Conservation (phyloP, 805 yeast genomes). For the Naumovozyma dairenensis region DNA sequence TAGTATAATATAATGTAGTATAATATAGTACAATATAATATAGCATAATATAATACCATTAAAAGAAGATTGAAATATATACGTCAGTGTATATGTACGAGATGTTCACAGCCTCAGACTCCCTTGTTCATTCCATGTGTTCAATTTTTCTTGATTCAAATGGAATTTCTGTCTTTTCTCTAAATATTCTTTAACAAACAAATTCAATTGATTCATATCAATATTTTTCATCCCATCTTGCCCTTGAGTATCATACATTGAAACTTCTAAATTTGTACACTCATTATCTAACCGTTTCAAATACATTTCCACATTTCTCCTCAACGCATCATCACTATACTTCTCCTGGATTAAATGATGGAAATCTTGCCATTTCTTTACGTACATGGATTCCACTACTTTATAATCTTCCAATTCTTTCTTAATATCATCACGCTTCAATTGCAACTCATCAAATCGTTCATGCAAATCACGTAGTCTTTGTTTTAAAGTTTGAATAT, state of each 20-base stretch:
- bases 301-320: conserved; percentile 21
- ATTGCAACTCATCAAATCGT: conserved; percentile 19
- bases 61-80: too few species aligned
- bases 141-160: conserved; percentile 37
- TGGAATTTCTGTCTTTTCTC: conserved; percentile 35
- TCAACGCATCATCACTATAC: conserved; percentile 31
- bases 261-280: conserved; percentile 9
- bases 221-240: conserved; percentile 6
- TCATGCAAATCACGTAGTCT: conserved; percentile 15
- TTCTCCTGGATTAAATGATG: conserved; percentile 32
- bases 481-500: conserved; percentile 6
- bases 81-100: too few species aligned
- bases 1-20: too few species aligned
- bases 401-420: conserved; percentile 20
- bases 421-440: conserved; percentile 18
- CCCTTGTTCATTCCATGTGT: conserved; percentile 32
- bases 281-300: conserved; percentile 26
- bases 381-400: conserved; percentile 24
- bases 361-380: conserved; percentile 29
- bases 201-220: conserved; percentile 25
- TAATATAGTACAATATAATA: too few species aligned
- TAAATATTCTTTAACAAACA: conserved; percentile 36
- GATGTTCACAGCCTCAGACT: conserved; percentile 8
- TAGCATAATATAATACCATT: too few species aligned
- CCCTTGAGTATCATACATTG: too few species aligned